Base-by-base conservation (phyloP, 1,139 yeast species). In the Candida sanyaensis region DNA sequence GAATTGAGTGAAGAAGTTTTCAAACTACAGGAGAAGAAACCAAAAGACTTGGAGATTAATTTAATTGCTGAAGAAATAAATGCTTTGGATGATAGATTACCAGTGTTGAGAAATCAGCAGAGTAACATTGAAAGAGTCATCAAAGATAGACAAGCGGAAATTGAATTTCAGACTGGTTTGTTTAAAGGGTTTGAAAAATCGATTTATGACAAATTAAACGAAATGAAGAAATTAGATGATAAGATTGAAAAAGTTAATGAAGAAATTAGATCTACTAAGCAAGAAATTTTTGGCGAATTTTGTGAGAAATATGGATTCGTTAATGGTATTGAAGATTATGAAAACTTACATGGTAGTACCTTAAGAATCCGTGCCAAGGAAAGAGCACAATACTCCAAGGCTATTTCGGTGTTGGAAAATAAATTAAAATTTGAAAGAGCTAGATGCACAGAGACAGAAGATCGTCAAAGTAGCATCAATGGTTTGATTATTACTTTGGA, bases 401-500 rank as follows among this genome's bases (percentile, higher is more conserved):
- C 88, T 34, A 75, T 86, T 27, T 68, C 86, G n/a, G 76, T 82
- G 5, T 67, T 88, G 44, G 72, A 81, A 34, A 85, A 80, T 52
- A 87, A 85, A 58, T 60, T 86, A 28, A 70, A 73, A 12, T 89
- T 90, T 65, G 95, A 88, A 60, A 68, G 61, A 13, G 88, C 80
- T 45, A 73, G 87, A 47, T 59, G 80, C 17, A 64, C 64, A 3
- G 86, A 84, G 32, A 78, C 84, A 1, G 57, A 65, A 21, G 58
- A 58, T 1, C 76, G 93, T 53, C 63, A 77, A 12, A 60, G 60
- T 7, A 67, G 64, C 12, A 61, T 84, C 12, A 57, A 65, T 4
- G 59, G 54, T 1, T 75, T 73, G 33, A 59, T 74, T 24, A 41
- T 46, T 2, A 65, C 64, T 24, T 66, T 75, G 36, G 75, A 75